Evolutionary conservation across 176 grass and related monocot genomes (phyloP).

Genomic region (Pontederia paniculata): DNA sequence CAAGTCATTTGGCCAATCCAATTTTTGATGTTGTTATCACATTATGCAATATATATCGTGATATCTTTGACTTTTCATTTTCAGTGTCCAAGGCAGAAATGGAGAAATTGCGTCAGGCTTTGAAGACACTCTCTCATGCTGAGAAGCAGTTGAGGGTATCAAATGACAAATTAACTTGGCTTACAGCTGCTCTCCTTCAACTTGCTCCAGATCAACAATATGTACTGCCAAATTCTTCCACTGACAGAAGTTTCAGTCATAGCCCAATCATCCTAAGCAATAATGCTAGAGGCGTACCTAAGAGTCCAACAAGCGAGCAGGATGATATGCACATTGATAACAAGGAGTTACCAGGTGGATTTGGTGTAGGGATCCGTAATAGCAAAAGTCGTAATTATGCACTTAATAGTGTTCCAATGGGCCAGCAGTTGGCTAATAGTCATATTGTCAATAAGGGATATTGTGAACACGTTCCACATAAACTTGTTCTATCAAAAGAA

Average conservation of each 20-base stretch:
- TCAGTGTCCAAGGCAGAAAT: slow-evolving; percentile 86
- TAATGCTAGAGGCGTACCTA: slow-evolving; percentile 16
- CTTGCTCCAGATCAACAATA: slow-evolving; percentile 89
- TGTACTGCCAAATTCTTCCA: slow-evolving; percentile 56
- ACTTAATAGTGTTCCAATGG: slow-evolving; percentile 11
- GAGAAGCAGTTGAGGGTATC: slow-evolving; percentile 98
- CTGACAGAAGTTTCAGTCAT: slow-evolving; percentile 37
- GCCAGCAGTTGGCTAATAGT: slow-evolving; percentile 8
- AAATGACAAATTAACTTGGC: slow-evolving; percentile 90
- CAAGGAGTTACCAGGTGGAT: slow-evolving; percentile 19
- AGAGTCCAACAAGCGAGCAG: slow-evolving; percentile 19
- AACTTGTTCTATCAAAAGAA: slow-evolving; percentile 19
- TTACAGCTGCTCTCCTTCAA: slow-evolving; percentile 94
- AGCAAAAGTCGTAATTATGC: slow-evolving; percentile 17
- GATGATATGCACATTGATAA: slow-evolving; percentile 16
- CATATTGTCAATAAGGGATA: slow-evolving; percentile 21
- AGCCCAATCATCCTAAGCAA: slow-evolving; percentile 13
- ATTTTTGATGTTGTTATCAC: slow-evolving; percentile 8
- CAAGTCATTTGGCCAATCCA: not conserved
- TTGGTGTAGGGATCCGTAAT: slow-evolving; percentile 14
- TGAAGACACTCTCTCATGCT: slow-evolving; percentile 78
- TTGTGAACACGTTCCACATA: slow-evolving; percentile 26
- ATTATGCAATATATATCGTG: slow-evolving; percentile 13
- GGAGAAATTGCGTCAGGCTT: slow-evolving; percentile 76
- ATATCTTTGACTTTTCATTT: slow-evolving; percentile 28